A percentile compares a stretch with the other conserved stretches of the same genome.
Evolutionary conservation across 169 alveolate species (phyloP).

Genomic region (Perkinsus olseni): DNA sequence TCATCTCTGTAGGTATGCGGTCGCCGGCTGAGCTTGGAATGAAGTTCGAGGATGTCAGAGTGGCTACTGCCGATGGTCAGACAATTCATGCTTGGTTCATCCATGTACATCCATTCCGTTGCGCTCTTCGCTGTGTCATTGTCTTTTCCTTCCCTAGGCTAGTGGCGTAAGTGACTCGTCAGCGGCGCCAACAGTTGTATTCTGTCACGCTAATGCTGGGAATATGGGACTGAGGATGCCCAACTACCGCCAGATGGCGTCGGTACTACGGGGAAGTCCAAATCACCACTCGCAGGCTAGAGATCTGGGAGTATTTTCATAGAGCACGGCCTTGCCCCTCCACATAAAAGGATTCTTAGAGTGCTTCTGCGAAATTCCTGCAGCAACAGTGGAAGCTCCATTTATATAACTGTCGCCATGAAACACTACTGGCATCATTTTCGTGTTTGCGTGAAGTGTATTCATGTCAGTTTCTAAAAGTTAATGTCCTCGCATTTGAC

Average conservation of each 20-base stretch:
- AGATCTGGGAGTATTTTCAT: background rate
- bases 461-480: background rate
- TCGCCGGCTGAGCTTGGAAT: background rate
- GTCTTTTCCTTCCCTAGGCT: background rate
- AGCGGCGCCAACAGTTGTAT: background rate
- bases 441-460: background rate
- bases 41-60: background rate
- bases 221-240: background rate
- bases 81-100: background rate
- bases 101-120: too few relatives aligned
- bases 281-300: background rate
- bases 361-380: too few relatives aligned
- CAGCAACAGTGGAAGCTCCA: too few relatives aligned
- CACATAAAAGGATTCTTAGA: too few relatives aligned
- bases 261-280: background rate
- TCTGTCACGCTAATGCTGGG: background rate
- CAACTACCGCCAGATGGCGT: background rate
- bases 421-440: background rate
- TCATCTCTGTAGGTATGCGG: background rate
- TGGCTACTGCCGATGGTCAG: background rate
- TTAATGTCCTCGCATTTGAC: background rate
- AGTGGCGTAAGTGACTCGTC: background rate
- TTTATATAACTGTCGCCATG: too few relatives aligned
- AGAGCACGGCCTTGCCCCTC: too few relatives aligned
- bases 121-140: background rate